Percentiles rank a stretch among this genome's conserved stretches.
Conservation (phyloP, 2,329 filamentous ascomycete species). For the Amesomyces nigricolor region DNA sequence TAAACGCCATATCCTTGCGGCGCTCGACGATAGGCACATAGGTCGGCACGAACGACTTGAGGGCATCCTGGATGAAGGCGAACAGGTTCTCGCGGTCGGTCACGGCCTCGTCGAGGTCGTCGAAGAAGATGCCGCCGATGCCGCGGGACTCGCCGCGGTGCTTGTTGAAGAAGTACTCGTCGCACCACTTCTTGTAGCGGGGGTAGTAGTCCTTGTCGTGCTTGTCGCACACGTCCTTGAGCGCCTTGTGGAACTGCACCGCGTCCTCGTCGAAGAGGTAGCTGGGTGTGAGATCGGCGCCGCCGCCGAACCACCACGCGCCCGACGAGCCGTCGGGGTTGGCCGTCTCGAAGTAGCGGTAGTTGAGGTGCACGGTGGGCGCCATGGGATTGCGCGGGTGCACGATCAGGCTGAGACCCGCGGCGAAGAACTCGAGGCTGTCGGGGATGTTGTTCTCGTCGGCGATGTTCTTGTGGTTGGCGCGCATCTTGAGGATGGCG, state of each 20-base stretch:
- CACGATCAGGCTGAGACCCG: conserved; percentile 85
- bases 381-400: conserved; percentile 96
- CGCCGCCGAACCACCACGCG: conserved; percentile 97
- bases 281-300: conserved; percentile 84
- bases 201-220: conserved; percentile 91
- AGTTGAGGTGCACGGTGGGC: conserved; percentile 95
- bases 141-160: conserved; percentile 84
- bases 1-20: conserved; percentile 88
- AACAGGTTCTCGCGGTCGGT: conserved; percentile 87
- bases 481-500: conserved; percentile 88
- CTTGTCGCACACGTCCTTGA: conserved; percentile 88
- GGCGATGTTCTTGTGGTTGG: conserved; percentile 86
- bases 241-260: conserved; percentile 89
- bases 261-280: conserved; percentile 98
- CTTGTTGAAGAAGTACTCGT: conserved; percentile 93
- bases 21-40: conserved; percentile 85
- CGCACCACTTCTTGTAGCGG: conserved; percentile 96
- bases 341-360: conserved; percentile 96
- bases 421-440: conserved; percentile 88
- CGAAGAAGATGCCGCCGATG: conserved; percentile 96
- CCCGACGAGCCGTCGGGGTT: conserved; percentile 74
- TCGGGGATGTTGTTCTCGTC: conserved; percentile 57
- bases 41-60: conserved; percentile 81
- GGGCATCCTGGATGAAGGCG: conserved; percentile 77
- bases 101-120: conserved; percentile 84